Evolutionary conservation across 176 grass and related monocot species (phyloP).

Genomic region (Musa schizocarpa): DNA sequence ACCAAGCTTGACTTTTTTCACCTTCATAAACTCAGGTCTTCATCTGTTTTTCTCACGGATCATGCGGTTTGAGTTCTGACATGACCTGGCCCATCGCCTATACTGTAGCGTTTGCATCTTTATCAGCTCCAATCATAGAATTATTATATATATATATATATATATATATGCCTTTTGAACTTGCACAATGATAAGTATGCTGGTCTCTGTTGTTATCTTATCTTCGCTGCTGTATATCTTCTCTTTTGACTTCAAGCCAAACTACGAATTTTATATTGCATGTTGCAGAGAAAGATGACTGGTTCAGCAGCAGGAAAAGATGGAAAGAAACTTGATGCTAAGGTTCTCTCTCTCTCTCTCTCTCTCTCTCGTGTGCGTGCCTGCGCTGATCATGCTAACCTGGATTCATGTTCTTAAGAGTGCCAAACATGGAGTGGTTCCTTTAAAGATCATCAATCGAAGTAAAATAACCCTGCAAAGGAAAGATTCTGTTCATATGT

Average conservation of each 20-base stretch:
- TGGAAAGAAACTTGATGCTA: conserved; percentile 67
- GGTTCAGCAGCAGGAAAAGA: conserved; percentile 61
- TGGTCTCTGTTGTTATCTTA: neutral
- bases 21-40: neutral
- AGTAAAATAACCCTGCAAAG: too few species aligned
- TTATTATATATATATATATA: neutral
- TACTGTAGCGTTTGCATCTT: neutral
- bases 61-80: neutral
- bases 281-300: conserved; percentile 49
- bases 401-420: too few species aligned
- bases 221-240: neutral
- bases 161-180: neutral
- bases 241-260: neutral
- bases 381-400: neutral
- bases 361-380: neutral
- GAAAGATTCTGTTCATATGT: too few species aligned
- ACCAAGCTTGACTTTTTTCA: too few species aligned
- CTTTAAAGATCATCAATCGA: too few species aligned
- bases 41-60: neutral
- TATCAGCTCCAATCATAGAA: neutral
- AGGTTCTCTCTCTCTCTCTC: conserved; percentile 37
- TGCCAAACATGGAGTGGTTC: too few species aligned
- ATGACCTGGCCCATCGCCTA: neutral
- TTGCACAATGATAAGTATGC: neutral
- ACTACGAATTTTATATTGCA: conserved; percentile 21